phyloP scores from a whole-genome alignment of 2,329 filamentous ascomycete species.

The Sporothrix mexicana region DNA sequence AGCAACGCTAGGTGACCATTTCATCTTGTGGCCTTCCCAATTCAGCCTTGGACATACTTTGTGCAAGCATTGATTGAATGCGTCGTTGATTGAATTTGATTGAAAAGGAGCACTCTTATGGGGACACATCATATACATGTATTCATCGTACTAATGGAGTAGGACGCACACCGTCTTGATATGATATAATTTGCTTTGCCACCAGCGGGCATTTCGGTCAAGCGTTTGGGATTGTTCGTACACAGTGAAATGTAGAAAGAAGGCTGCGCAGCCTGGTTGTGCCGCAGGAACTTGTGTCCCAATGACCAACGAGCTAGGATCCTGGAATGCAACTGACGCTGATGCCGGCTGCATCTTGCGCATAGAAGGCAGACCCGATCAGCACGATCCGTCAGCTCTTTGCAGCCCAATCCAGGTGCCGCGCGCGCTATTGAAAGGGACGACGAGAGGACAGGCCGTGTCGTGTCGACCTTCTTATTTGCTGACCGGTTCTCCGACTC shows the following conservation, averaged over 20 bases:
- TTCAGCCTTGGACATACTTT: constrained; percentile 1
- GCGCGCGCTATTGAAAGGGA: neutral
- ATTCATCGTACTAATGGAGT: no score
- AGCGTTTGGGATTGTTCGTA: neutral
- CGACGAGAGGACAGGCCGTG: neutral
- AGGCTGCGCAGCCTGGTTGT: constrained; percentile 17
- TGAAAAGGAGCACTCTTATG: no score
- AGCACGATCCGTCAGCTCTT: constrained; percentile 11
- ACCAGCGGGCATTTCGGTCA: neutral
- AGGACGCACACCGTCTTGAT: no score
- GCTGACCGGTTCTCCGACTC: neutral
- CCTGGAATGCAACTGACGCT: neutral
- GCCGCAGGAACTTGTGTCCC: neutral
- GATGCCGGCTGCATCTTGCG: constrained; percentile 12
- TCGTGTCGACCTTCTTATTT: no score
- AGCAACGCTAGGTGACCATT: neutral
- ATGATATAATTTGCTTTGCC: neutral
- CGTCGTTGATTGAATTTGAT: no score
- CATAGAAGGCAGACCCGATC: neutral
- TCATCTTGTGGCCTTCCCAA: neutral
- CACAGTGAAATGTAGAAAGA: neutral
- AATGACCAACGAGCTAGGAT: neutral
- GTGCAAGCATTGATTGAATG: no score
- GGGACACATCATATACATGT: no score
- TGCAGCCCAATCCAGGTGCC: neutral